phyloP scores from a whole-genome alignment of 306 rosid genomes.

The Malus fusca region DNA sequence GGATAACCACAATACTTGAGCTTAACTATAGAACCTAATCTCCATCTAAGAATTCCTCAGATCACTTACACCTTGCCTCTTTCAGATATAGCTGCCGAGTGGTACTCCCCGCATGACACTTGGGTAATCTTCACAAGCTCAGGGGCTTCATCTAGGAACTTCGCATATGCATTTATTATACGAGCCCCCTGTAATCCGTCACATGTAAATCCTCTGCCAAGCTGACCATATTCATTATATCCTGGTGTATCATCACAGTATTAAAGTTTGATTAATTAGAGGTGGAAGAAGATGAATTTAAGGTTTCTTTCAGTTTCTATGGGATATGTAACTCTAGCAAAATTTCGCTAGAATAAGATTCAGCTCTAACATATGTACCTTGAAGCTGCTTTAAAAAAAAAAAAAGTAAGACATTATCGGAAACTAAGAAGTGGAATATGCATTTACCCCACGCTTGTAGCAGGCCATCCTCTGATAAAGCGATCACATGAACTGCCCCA shows the following conservation, averaged over 20 bases:
- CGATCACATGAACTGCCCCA: slow-evolving; percentile 86
- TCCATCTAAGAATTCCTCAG: slow-evolving; percentile 55
- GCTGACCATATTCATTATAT: slow-evolving; percentile 96
- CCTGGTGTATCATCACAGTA: slow-evolving; percentile 65
- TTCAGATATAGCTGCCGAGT: slow-evolving; percentile 85
- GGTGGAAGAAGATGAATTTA: slow-evolving; percentile 12
- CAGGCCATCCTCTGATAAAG: slow-evolving; percentile 76
- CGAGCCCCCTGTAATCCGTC: slow-evolving; percentile 90
- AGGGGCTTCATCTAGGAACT: slow-evolving; percentile 91
- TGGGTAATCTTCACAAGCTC: slow-evolving; percentile 82
- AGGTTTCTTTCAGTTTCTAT: slow-evolving; percentile 11
- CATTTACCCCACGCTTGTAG: slow-evolving; percentile 85
- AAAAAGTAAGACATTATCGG: not conserved
- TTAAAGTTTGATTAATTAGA: slow-evolving; percentile 24
- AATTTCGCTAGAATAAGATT: slow-evolving; percentile 1
- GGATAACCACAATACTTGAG: slow-evolving; percentile 60
- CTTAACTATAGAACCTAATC: slow-evolving; percentile 49
- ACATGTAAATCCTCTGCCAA: slow-evolving; percentile 89
- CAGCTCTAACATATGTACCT: not conserved
- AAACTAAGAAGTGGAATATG: not conserved
- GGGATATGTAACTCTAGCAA: slow-evolving; percentile 3
- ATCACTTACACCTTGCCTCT: slow-evolving; percentile 95
- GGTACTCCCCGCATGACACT: slow-evolving; percentile 98
- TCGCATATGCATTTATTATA: slow-evolving; percentile 69
- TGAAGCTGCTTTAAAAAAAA: not conserved